Base-by-base conservation (phyloP, 2,329 filamentous ascomycete genomes). In the Neonectria neomacrospora region DNA sequence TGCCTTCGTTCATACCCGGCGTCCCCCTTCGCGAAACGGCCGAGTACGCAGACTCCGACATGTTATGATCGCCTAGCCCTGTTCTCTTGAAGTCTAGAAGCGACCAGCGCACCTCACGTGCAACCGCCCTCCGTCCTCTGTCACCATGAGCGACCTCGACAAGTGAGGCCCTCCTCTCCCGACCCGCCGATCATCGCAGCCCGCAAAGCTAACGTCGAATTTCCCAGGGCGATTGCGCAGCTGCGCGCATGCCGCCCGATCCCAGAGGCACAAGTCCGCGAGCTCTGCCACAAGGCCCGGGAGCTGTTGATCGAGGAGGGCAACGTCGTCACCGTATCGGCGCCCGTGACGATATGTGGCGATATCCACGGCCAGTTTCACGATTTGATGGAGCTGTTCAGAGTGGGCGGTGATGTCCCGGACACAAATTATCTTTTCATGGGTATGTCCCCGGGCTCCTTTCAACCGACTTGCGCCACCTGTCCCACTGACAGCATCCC, bases 361-460 rank as follows among this genome's bases (percentile, higher is more conserved):
- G 95, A 97, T 76, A 97, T 98, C 61, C 95, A 98, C 76, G 94
- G 94, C 70, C 94, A 97, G 78, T 97, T 97, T 76, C 94, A 97
- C 75, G 94, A 97, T 76, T 81, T 97, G 73, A 97, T 97, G 95
- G 95, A 97, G 79, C 88, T 97, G 6, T 97, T 97, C 77, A 88
- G 94, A 56, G 94, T 97, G 4, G 94, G 94, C 65, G 94, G 94
- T 67, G 93, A 97, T 77, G 93, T 96, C 4, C 94, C 94, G 42
- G 95, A 97, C 75, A 97, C 94, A 32, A 97, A 97, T 76, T 97
- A 97, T 79, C 88, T 97, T 3, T 97, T 97, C 81, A 97, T 97
- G 93, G 94, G 91, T 92, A 83, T 48, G 80, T 39, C 58, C 37
- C 30, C 45, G 26, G n/a, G 11, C 28, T 41, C 54, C 22, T 57